Evolutionary conservation across 345 rosid genomes (phyloP), one percentile per base, ranked within the genome.

Genomic region (Alliaria petiolata): DNA sequence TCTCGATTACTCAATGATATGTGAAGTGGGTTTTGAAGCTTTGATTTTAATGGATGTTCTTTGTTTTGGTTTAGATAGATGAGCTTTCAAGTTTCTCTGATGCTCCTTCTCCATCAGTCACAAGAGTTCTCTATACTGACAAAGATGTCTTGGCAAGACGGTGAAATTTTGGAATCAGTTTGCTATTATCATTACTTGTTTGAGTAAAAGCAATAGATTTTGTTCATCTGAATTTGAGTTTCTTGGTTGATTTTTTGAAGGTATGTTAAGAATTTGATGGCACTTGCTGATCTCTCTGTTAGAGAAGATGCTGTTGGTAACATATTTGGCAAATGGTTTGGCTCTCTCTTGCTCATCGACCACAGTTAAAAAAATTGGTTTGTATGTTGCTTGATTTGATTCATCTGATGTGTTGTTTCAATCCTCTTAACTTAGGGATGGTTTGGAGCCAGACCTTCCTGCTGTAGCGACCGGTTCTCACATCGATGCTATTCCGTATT

Each of bases 251-350:
- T 65, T 4, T 52, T 7, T 10, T 71, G 65, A 73, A 91, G 98
- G 78, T 91, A 87, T 53, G 69, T 91, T 42, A 93, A 91, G 79
- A 85, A 78, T 65, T 78, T 87, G 79, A 86, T 93, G 97, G 83
- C 80, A 72, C 86, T 85, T 8, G 64, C 95, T 76, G 96, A 85
- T 42, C 87, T 93, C 12, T 81, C 87, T 51, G 84, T 93, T 30
- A 85, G 95, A 84, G 97, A 93, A 78, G 97, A 93, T 81, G 92
- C 86, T 71, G 89, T 91, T 75, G 98, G 98, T 22, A 91, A 93
- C 82, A 91, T 93, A 72, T 93, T 89, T 67, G 90, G 98, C 28
- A 85, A 85, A 64, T 93, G 97, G 95, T 93, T 67, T 80, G 96
- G 19, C 13, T 59, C 45, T 58, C 34, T 57, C 30, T 38, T 36